Evolutionary conservation across 2,329 filamentous ascomycete species (phyloP).

Genomic region (Boeremia lycopersici): DNA sequence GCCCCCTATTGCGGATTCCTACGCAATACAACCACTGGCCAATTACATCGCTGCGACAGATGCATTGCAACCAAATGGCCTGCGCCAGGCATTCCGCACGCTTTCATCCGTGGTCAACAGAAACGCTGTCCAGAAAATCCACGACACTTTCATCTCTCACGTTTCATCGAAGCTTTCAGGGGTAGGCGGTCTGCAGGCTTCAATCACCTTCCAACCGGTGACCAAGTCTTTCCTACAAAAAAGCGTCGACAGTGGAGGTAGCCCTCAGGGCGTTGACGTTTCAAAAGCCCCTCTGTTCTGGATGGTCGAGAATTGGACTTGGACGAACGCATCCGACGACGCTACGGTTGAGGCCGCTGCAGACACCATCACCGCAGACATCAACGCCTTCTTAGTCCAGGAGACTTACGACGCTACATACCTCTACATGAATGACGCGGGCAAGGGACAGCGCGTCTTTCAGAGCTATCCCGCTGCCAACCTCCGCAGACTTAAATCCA

Average conservation of each 20-base stretch:
- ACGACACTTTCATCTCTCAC: slow-evolving; percentile 21
- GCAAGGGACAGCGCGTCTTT: slow-evolving; percentile 34
- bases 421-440: slow-evolving; percentile 34
- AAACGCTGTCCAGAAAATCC: slow-evolving; percentile 20
- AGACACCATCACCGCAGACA: slow-evolving; percentile 15
- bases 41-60: slow-evolving; percentile 21
- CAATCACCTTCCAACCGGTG: slow-evolving; percentile 29
- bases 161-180: slow-evolving; percentile 10
- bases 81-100: slow-evolving; percentile 25
- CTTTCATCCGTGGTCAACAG: slow-evolving; percentile 23
- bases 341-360: slow-evolving; percentile 5
- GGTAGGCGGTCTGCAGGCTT: slow-evolving; percentile 12
- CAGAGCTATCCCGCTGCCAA: slow-evolving; percentile 39
- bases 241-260: slow-evolving; percentile 22
- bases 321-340: slow-evolving; percentile 17
- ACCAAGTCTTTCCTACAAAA: slow-evolving; percentile 24
- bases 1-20: slow-evolving; percentile 20
- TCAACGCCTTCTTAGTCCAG: slow-evolving; percentile 10
- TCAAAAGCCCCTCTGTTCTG: slow-evolving; percentile 24
- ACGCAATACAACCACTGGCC: slow-evolving; percentile 18
- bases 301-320: slow-evolving; percentile 25
- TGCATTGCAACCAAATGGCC: slow-evolving; percentile 15
- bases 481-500: slow-evolving; percentile 31
- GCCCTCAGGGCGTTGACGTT: slow-evolving; percentile 26
- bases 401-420: slow-evolving; percentile 11